Evolutionary conservation across 164 flowering plant species (phyloP), one percentile per base, ranked within the genome.

Genomic region (Vitis amurensis): DNA sequence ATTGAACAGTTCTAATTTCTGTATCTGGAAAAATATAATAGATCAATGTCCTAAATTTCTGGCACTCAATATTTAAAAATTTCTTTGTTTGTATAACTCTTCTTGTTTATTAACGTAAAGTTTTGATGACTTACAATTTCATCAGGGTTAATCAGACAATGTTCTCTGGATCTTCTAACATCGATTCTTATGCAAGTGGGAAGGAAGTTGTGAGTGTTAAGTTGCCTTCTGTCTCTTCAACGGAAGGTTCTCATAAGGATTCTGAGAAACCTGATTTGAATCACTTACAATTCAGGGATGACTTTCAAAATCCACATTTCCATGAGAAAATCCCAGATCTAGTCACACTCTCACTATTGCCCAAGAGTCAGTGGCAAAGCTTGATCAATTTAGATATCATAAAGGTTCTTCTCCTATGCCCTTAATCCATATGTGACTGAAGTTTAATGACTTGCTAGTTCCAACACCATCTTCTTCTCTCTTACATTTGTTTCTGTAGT

Each of bases 361-460:
- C 99, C 37, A 93, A 87, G 82, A 89, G 91, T 78, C 99, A 93
- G 71, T 96, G 99, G 99, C 98, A 93, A 76, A 87, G 95, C 78
- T 79, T 96, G 81, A 76, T 96, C 78, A 91, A 91, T 76, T 69
- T 96, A 63, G 99, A 96, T 71, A 87, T 89, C 50, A 96, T 96
- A 80, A 96, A 96, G 95, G 97, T 58, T 10, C 9, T 50, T 10
- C 17, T 23, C 27, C 19, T 50, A 0, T 6, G 1, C 44, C 44
- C 44, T 31, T 31, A 31, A 31, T 31, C 27, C 44, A 31, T 31
- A 31, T 31, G 44, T 31, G 44, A 6, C 44, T 31, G 44, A 31
- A 7, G 44, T 31, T 31, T 31, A 0, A 31, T 3, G 44, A 31
- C 44, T 31, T 31, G 44, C 44, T 27, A 30, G 11, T 15, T 63